Conservation (phyloP, 306 rosid species). For the Cucurbita pepo region DNA sequence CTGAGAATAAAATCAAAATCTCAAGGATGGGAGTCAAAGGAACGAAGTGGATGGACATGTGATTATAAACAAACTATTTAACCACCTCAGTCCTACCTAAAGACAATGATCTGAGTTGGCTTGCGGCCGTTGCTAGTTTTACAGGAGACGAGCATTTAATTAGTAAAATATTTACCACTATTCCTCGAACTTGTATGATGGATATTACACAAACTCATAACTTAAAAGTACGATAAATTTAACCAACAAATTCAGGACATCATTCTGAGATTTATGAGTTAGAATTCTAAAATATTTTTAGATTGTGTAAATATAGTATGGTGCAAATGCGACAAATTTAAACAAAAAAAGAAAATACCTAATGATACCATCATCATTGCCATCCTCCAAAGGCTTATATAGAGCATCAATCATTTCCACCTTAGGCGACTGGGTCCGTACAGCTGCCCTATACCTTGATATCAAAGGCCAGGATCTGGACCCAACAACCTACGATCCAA, state of each 20-base stretch:
- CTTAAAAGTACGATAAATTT: not conserved
- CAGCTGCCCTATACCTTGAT: constrained; percentile 84
- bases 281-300: not conserved
- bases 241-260: not conserved
- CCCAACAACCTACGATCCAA: constrained; percentile 60
- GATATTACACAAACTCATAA: not conserved
- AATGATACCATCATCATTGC: constrained; percentile 73
- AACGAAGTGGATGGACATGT: not conserved
- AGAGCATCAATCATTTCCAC: constrained; percentile 77
- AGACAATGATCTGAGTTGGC: constrained; percentile 71
- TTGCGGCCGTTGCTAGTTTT: constrained; percentile 41
- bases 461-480: constrained; percentile 76
- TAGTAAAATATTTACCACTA: not conserved
- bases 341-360: constrained; percentile 24
- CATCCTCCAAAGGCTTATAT: constrained; percentile 62
- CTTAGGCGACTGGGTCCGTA: constrained; percentile 67
- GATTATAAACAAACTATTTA: not conserved
- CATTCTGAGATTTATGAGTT: not conserved
- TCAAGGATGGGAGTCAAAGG: not conserved
- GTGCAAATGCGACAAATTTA: not conserved
- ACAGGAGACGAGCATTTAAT: not conserved
- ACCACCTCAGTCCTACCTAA: constrained; percentile 44
- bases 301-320: not conserved
- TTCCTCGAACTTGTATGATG: not conserved
- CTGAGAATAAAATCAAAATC: constrained; percentile 25